phyloP scores from a whole-genome alignment of 768 basidiomycete species.

The Lentinus brumalis region DNA sequence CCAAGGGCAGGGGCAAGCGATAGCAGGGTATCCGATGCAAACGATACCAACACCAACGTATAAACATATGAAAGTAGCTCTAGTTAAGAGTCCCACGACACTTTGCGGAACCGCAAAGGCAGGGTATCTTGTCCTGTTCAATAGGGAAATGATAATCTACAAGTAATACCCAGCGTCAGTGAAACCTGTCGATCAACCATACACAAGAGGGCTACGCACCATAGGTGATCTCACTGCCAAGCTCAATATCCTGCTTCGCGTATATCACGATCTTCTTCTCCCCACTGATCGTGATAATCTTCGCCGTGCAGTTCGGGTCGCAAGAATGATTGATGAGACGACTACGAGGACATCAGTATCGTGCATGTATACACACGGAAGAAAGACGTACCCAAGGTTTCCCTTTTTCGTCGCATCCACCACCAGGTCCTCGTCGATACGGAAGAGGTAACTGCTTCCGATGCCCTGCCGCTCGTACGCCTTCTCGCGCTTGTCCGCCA shows the following conservation, averaged over 20 bases:
- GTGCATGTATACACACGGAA: not conserved
- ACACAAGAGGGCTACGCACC: constrained; percentile 53
- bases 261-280: constrained; percentile 99
- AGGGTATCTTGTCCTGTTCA: constrained; percentile 96
- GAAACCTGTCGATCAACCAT: not conserved
- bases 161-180: not conserved
- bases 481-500: constrained; percentile 97
- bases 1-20: constrained; percentile 9
- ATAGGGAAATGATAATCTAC: constrained; percentile 99
- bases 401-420: constrained; percentile 99
- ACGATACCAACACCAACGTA: constrained; percentile 17
- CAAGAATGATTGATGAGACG: constrained; percentile 99
- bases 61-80: constrained; percentile 35
- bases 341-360: constrained; percentile 40
- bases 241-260: constrained; percentile 93
- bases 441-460: constrained; percentile 95
- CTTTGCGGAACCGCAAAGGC: constrained; percentile 85
- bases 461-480: constrained; percentile 96
- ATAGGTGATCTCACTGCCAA: constrained; percentile 98
- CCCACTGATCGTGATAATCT: constrained; percentile 87
- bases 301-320: constrained; percentile 90
- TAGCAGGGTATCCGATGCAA: constrained; percentile 24
- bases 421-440: constrained; percentile 96
- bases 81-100: constrained; percentile 97
- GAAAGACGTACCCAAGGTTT: constrained; percentile 82